Evolutionary conservation across 257 asterid genomes (phyloP).

Genomic region (Solanum lycopersicoides): DNA sequence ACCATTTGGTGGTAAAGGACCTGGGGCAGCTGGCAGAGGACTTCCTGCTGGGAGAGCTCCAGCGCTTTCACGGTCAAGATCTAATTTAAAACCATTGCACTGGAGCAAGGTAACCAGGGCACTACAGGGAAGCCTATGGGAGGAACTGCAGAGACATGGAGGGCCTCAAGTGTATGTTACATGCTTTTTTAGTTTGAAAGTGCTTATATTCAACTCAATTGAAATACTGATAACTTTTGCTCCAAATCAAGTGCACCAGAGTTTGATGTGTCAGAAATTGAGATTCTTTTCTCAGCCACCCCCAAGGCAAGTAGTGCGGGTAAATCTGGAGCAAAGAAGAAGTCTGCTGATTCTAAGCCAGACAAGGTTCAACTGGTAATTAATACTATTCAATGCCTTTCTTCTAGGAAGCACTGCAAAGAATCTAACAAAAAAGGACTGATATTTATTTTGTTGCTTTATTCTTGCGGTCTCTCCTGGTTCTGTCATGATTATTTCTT

Average conservation of each 20-base stretch:
- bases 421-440: not conserved
- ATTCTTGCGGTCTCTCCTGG: not conserved
- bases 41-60: not conserved
- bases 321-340: slow-evolving; percentile 69
- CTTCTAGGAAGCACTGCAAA: not conserved
- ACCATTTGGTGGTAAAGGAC: slow-evolving; percentile 53
- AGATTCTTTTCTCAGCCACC: slow-evolving; percentile 85
- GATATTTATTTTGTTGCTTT: not conserved
- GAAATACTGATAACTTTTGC: slow-evolving; percentile 13
- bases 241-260: slow-evolving; percentile 67
- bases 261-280: slow-evolving; percentile 91
- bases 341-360: slow-evolving; percentile 83
- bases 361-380: slow-evolving; percentile 89
- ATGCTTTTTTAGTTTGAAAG: not conserved
- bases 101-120: slow-evolving; percentile 99
- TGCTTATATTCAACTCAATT: not conserved
- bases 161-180: slow-evolving; percentile 74
- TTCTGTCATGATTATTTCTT: not conserved
- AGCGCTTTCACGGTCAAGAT: slow-evolving; percentile 49
- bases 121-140: slow-evolving; percentile 98
- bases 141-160: slow-evolving; percentile 82
- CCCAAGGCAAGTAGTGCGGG: slow-evolving; percentile 72
- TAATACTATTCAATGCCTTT: not conserved
- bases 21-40: slow-evolving; percentile 55
- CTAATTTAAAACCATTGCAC: slow-evolving; percentile 87